phyloP scores from a whole-genome alignment of 345 rosid genomes.

The Nasturtium officinale region DNA sequence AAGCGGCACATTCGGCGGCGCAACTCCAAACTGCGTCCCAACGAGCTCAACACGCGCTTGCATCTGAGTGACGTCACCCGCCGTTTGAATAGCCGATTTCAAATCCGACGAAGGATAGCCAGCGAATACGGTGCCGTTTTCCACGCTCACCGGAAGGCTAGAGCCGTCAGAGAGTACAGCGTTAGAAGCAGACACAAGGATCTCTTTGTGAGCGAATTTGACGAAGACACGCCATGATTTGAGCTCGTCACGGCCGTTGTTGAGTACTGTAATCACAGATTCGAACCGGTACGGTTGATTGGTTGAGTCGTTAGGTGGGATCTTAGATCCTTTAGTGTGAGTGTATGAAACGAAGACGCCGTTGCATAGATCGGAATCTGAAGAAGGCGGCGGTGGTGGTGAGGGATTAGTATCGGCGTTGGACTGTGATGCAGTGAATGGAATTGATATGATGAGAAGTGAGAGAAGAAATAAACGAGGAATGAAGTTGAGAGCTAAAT shows the following conservation, averaged over 20 bases:
- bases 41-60: slow-evolving; percentile 60
- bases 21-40: slow-evolving; percentile 89
- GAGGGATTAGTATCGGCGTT: neutral
- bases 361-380: slow-evolving; percentile 48
- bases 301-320: slow-evolving; percentile 57
- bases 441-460: neutral
- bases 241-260: slow-evolving; percentile 73
- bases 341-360: slow-evolving; percentile 76
- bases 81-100: slow-evolving; percentile 88
- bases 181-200: slow-evolving; percentile 71
- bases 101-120: slow-evolving; percentile 76
- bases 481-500: slow-evolving; percentile 20
- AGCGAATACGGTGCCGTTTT: slow-evolving; percentile 48
- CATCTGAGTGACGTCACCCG: slow-evolving; percentile 87
- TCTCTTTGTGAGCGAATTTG: slow-evolving; percentile 71
- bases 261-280: slow-evolving; percentile 71
- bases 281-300: slow-evolving; percentile 86
- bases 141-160: slow-evolving; percentile 60
- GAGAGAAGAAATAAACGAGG: slow-evolving; percentile 28
- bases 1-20: slow-evolving; percentile 67
- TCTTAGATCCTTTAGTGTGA: slow-evolving; percentile 48
- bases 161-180: slow-evolving; percentile 79
- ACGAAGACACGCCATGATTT: slow-evolving; percentile 82
- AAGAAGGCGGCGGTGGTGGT: slow-evolving; percentile 15
- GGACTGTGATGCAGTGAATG: slow-evolving; percentile 23